Evolutionary conservation across 2,329 filamentous ascomycete genomes (phyloP).

Genomic region (Metarhizium rileyi): DNA sequence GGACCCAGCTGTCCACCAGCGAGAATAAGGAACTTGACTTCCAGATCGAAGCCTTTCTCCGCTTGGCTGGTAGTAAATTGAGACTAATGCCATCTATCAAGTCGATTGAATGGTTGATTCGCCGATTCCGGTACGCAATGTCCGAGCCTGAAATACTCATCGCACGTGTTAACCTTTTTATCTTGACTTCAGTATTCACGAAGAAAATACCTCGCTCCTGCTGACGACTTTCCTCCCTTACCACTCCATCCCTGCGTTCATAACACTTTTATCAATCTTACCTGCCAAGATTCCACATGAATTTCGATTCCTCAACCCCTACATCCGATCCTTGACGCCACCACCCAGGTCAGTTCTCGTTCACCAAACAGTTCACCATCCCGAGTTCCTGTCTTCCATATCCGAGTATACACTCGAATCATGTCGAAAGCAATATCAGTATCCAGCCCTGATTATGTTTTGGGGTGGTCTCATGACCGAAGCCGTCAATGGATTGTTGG

Average conservation of each 20-base stretch:
- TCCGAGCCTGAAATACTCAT: not conserved
- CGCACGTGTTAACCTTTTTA: not conserved
- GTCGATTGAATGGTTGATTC: slow-evolving; percentile 87
- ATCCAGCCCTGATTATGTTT: slow-evolving; percentile 72
- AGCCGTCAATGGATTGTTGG: slow-evolving; percentile 72
- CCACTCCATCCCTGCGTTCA: slow-evolving; percentile 76
- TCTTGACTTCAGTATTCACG: slow-evolving; percentile 58
- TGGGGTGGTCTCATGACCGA: slow-evolving; percentile 88
- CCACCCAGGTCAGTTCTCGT: slow-evolving; percentile 76
- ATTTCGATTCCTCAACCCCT: slow-evolving; percentile 79
- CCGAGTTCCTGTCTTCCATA: slow-evolving; percentile 63
- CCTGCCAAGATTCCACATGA: slow-evolving; percentile 63
- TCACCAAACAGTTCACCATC: slow-evolving; percentile 71
- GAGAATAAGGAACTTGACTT: slow-evolving; percentile 77
- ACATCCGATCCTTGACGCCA: slow-evolving; percentile 65
- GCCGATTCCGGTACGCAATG: slow-evolving; percentile 66
- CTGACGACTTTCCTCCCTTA: slow-evolving; percentile 88
- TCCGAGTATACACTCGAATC: slow-evolving; percentile 72
- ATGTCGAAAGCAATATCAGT: slow-evolving; percentile 61
- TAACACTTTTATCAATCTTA: slow-evolving; percentile 78
- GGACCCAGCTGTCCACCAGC: slow-evolving; percentile 67
- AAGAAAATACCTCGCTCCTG: slow-evolving; percentile 72
- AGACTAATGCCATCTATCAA: slow-evolving; percentile 82
- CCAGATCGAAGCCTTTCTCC: slow-evolving; percentile 73
- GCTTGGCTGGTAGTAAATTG: slow-evolving; percentile 64